Percentiles rank a stretch among this genome's conserved stretches.
These are phyloP conservation scores for Neurospora crassa DNA, from an alignment of 2,329 filamentous ascomycete species.

Conservation along the genomic window DNA sequence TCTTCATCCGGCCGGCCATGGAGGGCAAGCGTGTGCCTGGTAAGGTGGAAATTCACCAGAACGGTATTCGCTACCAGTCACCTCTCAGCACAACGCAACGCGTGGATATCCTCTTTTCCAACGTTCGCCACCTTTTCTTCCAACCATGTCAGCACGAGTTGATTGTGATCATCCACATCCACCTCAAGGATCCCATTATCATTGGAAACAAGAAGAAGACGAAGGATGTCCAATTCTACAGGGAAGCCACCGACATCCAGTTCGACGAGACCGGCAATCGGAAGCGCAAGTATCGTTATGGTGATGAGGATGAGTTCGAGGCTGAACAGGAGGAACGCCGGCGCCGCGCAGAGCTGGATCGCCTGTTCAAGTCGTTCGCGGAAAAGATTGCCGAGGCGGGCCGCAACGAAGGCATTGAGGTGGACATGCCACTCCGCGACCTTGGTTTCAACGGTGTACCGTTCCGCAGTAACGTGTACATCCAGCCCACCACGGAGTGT, in stretches of 20 bases:
- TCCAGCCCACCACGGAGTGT: constrained; percentile 94
- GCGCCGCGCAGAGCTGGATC: constrained; percentile 82
- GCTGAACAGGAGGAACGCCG: constrained; percentile 95
- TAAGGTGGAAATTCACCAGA: constrained; percentile 95
- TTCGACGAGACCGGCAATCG: constrained; percentile 98
- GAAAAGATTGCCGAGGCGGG: constrained; percentile 97
- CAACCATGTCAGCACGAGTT: constrained; percentile 93
- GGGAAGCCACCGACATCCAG: constrained; percentile 95
- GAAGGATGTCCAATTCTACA: constrained; percentile 96
- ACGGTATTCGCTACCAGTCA: constrained; percentile 92
- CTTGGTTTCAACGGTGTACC: constrained; percentile 96
- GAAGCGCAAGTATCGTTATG: constrained; percentile 94
- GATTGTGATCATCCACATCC: constrained; percentile 96
- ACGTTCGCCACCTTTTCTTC: constrained; percentile 98
- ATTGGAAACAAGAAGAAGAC: constrained; percentile 97
- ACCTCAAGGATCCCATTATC: constrained; percentile 95
- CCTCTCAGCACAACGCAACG: constrained; percentile 69
- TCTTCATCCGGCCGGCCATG: constrained; percentile 90
- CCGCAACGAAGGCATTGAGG: constrained; percentile 79
- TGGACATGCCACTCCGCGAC: constrained; percentile 94
- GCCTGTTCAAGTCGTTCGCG: constrained; percentile 90
- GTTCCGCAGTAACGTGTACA: constrained; percentile 87
- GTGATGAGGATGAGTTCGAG: constrained; percentile 97
- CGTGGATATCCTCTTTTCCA: constrained; percentile 93
- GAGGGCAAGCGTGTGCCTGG: constrained; percentile 95